Conservation (phyloP, 768 basidiomycete species). For the Auricularia heimuer region DNA sequence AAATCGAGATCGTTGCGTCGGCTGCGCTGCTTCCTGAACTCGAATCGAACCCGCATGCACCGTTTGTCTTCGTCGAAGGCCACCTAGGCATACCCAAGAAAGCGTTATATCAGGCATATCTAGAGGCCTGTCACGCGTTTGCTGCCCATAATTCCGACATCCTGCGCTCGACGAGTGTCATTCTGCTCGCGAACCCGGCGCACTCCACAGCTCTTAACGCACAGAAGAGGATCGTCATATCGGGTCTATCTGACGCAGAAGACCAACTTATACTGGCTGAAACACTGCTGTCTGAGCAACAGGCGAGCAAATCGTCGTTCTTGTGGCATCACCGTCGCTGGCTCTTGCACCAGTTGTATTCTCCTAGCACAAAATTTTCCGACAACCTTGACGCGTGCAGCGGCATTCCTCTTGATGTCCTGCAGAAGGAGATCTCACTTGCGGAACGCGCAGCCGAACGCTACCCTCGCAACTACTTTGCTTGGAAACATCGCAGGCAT, state of each 20-base stretch:
- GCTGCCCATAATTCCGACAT: slow-evolving; percentile 12
- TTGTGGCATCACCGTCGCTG: slow-evolving; percentile 66
- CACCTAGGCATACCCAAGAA: slow-evolving; percentile 61
- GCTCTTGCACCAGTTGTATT: slow-evolving; percentile 36
- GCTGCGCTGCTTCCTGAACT: neutral
- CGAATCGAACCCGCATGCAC: slow-evolving; percentile 16
- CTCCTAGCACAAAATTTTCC: slow-evolving; percentile 5
- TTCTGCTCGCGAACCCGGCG: slow-evolving; percentile 59
- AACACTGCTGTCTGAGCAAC: slow-evolving; percentile 40
- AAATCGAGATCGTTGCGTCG: neutral
- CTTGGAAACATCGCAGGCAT: slow-evolving; percentile 55
- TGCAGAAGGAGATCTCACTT: slow-evolving; percentile 40
- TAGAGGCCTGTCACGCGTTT: slow-evolving; percentile 32
- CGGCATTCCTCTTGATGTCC: neutral
- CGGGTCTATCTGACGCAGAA: slow-evolving; percentile 16
- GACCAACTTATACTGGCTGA: slow-evolving; percentile 38
- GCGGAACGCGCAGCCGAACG: slow-evolving; percentile 42
- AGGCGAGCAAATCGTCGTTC: slow-evolving; percentile 54
- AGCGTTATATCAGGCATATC: slow-evolving; percentile 41
- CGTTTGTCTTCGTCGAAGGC: slow-evolving; percentile 47
- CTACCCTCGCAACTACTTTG: slow-evolving; percentile 67
- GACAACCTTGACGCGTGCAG: neutral
- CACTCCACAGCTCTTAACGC: slow-evolving; percentile 59
- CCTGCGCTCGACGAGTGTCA: slow-evolving; percentile 28
- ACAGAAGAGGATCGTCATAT: slow-evolving; percentile 40